Conservation (phyloP, 495 filamentous ascomycete genomes). For the Neurospora sp. region DNA sequence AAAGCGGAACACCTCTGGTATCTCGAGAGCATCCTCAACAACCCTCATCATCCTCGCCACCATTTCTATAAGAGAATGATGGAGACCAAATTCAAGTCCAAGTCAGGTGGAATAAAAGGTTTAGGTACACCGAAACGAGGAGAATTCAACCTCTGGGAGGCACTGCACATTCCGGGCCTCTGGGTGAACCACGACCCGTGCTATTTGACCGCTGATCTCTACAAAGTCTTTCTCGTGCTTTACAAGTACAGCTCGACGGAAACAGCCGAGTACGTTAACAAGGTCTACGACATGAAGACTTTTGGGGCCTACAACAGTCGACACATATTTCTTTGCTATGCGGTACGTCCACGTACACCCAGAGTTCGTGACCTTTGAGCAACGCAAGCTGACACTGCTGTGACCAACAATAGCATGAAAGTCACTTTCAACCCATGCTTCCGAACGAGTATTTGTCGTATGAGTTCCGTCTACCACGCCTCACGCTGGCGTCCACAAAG, state of each 20-base stretch:
- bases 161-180: slow-evolving; percentile 11
- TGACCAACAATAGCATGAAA: not conserved
- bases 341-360: not conserved
- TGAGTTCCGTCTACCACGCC: slow-evolving; percentile 18
- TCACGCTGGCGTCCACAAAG: slow-evolving; percentile 8
- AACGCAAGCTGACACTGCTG: not conserved
- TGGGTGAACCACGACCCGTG: slow-evolving; percentile 14
- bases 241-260: slow-evolving; percentile 7
- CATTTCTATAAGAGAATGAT: slow-evolving; percentile 4
- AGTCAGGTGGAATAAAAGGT: not conserved
- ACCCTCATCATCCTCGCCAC: slow-evolving; percentile 14
- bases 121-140: not conserved
- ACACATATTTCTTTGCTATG: slow-evolving; percentile 18
- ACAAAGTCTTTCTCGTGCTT: slow-evolving; percentile 11
- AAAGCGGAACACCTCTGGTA: slow-evolving; percentile 19
- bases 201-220: slow-evolving; percentile 19
- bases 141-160: slow-evolving; percentile 14
- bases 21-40: slow-evolving; percentile 7
- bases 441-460: slow-evolving; percentile 14
- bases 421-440: slow-evolving; percentile 18
- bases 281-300: slow-evolving; percentile 13
- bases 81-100: not conserved
- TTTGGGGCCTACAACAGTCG: slow-evolving; percentile 18
- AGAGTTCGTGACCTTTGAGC: not conserved
- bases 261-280: not conserved